These are phyloP conservation scores for Colletotrichum endophyticum DNA, from an alignment of 2,329 filamentous ascomycete species.

Conservation along the genomic window DNA sequence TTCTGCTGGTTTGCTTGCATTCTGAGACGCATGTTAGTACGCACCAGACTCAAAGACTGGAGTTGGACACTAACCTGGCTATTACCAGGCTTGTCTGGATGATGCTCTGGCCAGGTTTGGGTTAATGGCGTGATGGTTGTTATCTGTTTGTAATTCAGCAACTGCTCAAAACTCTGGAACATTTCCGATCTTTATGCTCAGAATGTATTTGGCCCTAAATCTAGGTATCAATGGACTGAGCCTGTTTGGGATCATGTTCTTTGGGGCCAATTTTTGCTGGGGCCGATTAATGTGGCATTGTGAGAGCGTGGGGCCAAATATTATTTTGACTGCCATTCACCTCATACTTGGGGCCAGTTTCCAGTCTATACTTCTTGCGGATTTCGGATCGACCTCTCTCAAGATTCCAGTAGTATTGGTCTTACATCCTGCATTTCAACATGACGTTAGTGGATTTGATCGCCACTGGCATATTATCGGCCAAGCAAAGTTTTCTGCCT, in stretches of 20 bases:
- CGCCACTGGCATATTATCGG: neutral
- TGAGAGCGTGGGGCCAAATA: neutral
- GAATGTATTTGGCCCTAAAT: neutral
- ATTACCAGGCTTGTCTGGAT: neutral
- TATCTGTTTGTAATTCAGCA: neutral
- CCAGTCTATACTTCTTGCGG: neutral
- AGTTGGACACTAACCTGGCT: neutral
- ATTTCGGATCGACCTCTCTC: neutral
- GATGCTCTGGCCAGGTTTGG: neutral
- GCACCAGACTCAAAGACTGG: neutral
- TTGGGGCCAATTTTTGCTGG: neutral
- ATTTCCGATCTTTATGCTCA: neutral
- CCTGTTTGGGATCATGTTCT: neutral
- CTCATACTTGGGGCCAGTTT: neutral
- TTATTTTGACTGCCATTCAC: neutral
- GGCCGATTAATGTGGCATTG: neutral
- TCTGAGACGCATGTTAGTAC: accelerated
- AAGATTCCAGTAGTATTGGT: neutral
- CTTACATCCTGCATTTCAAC: neutral
- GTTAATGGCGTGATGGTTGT: neutral
- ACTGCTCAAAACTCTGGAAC: neutral
- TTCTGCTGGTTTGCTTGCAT: neutral
- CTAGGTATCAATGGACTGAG: neutral
- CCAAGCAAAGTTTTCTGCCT: neutral
- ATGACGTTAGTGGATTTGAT: neutral